Conservation (phyloP, 148 eudicot species). For the Euryodendron excelsum region DNA sequence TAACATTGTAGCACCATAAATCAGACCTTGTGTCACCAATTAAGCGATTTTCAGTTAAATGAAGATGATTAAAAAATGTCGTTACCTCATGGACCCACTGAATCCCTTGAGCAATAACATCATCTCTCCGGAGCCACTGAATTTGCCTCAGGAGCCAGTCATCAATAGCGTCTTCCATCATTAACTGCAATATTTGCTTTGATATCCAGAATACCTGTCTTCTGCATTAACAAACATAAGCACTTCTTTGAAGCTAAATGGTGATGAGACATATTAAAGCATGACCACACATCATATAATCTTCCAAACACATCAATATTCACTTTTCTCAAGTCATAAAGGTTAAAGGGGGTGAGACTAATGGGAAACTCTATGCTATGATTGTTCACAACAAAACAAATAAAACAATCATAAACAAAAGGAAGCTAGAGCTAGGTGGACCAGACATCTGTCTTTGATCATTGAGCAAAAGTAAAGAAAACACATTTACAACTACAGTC, state of each 20-base stretch:
- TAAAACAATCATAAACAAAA: not conserved
- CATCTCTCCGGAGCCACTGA: conserved; percentile 85
- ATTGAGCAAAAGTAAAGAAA: not conserved
- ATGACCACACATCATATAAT: not conserved
- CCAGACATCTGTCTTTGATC: not conserved
- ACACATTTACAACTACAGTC: not conserved
- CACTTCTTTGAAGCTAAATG: conserved; percentile 7
- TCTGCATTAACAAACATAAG: conserved; percentile 42
- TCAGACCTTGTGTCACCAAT: not conserved
- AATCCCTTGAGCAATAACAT: conserved; percentile 74
- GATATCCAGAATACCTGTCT: conserved; percentile 99
- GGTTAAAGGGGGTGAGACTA: not conserved
- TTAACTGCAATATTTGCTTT: conserved; percentile 88
- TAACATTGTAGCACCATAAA: not conserved
- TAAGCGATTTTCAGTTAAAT: not conserved
- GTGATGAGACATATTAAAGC: not conserved
- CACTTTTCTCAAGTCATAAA: not conserved
- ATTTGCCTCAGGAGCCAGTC: conserved; percentile 93
- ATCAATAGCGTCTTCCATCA: conserved; percentile 98
- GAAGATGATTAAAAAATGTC: conserved; percentile 4
- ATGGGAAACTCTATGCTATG: not conserved
- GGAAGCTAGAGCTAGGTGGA: not conserved
- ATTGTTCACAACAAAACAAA: not conserved
- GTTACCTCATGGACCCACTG: conserved; percentile 93
- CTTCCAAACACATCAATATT: not conserved